These are phyloP conservation scores for Scheffersomyces stambukii DNA, from an alignment of 1,139 yeast species.

Conservation along the genomic window DNA sequence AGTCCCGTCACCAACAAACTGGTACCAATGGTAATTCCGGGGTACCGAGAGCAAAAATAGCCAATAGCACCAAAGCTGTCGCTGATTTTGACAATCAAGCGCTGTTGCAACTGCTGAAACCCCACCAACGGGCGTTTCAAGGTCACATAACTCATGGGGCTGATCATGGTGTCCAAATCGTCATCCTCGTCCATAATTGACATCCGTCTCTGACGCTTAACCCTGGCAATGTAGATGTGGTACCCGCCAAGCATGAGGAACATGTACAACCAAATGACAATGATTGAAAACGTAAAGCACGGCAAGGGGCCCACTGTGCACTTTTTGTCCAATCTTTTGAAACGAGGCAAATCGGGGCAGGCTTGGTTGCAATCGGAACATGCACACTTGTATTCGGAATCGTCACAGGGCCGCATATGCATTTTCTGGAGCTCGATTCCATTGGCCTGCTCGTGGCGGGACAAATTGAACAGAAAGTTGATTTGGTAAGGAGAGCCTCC, in stretches of 20 bases:
- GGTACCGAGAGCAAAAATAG: conserved; percentile 51
- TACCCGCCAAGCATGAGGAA: conserved; percentile 34
- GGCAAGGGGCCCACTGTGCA: conserved; percentile 66
- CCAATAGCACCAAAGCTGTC: conserved; percentile 45
- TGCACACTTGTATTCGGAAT: conserved; percentile 69
- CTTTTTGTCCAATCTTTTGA: conserved; percentile 24
- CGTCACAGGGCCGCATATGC: conserved; percentile 54
- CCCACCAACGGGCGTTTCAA: conserved; percentile 8
- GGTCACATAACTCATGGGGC: conserved; percentile 13
- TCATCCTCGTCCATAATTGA: conserved; percentile 13
- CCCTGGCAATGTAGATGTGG: conserved; percentile 27
- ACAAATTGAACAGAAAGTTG: conserved; percentile 53
- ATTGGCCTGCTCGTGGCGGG: conserved; percentile 14
- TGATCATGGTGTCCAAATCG: conserved; percentile 16
- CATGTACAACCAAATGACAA: conserved; percentile 44
- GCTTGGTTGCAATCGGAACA: conserved; percentile 84
- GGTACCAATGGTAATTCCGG: conserved; percentile 48
- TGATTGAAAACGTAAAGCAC: conserved; percentile 65
- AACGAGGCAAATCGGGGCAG: conserved; percentile 64
- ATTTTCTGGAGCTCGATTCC: conserved; percentile 25
- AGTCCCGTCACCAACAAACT: conserved; percentile 41
- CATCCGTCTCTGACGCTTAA: conserved; percentile 8
- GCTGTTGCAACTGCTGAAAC: conserved; percentile 10
- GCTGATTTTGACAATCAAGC: conserved; percentile 17
- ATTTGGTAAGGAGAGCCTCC: conserved; percentile 98